Conservation (phyloP, 306 rosid genomes). For the Ziziphus jujuba region DNA sequence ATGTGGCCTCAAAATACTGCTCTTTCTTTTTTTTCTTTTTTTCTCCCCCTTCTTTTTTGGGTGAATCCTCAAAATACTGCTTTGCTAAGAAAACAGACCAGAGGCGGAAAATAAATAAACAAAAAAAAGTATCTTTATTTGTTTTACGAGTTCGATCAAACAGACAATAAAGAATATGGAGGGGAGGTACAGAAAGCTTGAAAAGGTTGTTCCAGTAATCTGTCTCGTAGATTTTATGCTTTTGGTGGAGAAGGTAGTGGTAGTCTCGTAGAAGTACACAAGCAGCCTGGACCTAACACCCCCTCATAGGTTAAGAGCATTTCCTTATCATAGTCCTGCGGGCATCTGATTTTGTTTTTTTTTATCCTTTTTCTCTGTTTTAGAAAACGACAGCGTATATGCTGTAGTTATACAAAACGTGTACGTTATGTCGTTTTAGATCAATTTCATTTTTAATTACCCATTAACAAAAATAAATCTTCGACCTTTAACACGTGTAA, state of each 20-base stretch:
- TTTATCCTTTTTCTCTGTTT: no score
- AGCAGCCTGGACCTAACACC: constrained; percentile 17
- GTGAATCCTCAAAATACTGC: constrained; percentile 4
- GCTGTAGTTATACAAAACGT: no score
- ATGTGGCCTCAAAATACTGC: constrained; percentile 17
- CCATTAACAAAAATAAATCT: no score
- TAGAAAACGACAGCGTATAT: not conserved
- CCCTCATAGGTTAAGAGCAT: constrained; percentile 1
- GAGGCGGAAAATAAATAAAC: not conserved
- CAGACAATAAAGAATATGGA: not conserved
- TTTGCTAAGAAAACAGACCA: not conserved
- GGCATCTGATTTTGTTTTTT: not conserved
- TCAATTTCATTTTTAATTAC: no score
- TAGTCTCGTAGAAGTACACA: not conserved
- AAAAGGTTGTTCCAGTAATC: not conserved
- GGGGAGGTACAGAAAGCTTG: not conserved
- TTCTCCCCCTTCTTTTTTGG: no score
- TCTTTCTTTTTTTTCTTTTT: no score
- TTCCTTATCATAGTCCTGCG: not conserved
- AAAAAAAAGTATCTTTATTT: not conserved
- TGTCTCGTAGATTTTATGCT: constrained; percentile 1
- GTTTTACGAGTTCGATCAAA: not conserved
- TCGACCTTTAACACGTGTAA: no score
- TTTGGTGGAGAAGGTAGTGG: not conserved
- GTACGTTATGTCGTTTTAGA: no score